Conservation (phyloP, 2,329 filamentous ascomycete species). For the Plectosphaerella plurivora region DNA sequence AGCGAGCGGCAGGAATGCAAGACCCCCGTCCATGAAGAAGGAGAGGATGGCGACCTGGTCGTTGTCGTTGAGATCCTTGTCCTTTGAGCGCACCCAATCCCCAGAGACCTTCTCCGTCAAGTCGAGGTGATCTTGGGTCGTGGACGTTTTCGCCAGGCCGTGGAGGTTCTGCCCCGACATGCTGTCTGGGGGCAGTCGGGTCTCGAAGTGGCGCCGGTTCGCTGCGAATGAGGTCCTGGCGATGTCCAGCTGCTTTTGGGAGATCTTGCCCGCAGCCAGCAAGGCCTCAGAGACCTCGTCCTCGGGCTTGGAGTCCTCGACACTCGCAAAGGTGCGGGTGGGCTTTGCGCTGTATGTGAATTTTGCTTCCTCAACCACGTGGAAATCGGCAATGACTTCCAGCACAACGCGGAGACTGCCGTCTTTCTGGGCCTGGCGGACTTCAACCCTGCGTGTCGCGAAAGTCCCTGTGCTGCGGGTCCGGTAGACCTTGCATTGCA, state of each 20-base stretch:
- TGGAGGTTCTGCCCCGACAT: slow-evolving; percentile 37
- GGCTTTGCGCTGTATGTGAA: slow-evolving; percentile 34
- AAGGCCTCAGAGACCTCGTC: slow-evolving; percentile 12
- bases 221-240: slow-evolving; percentile 23
- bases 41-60: slow-evolving; percentile 32
- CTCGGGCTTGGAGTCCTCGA: slow-evolving; percentile 18
- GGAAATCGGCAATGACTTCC: slow-evolving; percentile 42
- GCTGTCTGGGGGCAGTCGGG: slow-evolving; percentile 29
- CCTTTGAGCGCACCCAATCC: slow-evolving; percentile 32
- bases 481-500: slow-evolving; percentile 28
- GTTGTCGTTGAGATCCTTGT: slow-evolving; percentile 13
- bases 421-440: slow-evolving; percentile 33
- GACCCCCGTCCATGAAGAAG: slow-evolving; percentile 38
- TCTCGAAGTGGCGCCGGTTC: slow-evolving; percentile 25
- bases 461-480: slow-evolving; percentile 42
- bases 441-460: slow-evolving; percentile 38
- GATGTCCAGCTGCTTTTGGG: slow-evolving; percentile 13
- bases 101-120: slow-evolving; percentile 30
- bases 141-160: slow-evolving; percentile 31
- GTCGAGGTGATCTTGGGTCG: slow-evolving; percentile 25
- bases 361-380: slow-evolving; percentile 29
- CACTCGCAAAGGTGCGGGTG: slow-evolving; percentile 19
- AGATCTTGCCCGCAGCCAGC: slow-evolving; percentile 17
- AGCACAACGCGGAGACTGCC: slow-evolving; percentile 32
- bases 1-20: slow-evolving; percentile 37